A percentile compares a stretch with the other conserved stretches of the same genome.
phyloP scores from a whole-genome alignment of 306 rosid genomes.

The Cucurbita moschata region DNA sequence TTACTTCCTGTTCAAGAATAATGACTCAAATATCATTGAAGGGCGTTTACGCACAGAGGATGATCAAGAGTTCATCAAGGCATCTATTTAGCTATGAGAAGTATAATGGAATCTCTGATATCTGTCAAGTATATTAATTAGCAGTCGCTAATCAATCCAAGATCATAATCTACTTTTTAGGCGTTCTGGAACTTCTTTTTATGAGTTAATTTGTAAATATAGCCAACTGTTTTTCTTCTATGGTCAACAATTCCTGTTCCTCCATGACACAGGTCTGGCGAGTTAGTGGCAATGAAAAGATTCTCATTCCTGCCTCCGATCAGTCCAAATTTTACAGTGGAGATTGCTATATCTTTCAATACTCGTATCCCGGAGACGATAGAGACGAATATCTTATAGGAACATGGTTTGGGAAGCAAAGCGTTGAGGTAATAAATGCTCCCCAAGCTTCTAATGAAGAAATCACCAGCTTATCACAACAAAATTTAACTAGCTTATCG shows the following conservation, averaged over 20 bases:
- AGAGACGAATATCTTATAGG: slow-evolving; percentile 75
- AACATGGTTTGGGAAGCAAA: slow-evolving; percentile 82
- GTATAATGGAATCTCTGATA: not conserved
- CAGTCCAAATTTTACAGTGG: slow-evolving; percentile 85
- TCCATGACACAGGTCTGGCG: slow-evolving; percentile 69
- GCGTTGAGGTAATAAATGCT: slow-evolving; percentile 65
- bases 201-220: not conserved
- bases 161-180: not conserved
- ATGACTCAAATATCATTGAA: not conserved
- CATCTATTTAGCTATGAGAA: not conserved
- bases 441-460: not conserved
- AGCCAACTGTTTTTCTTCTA: slow-evolving; percentile 7
- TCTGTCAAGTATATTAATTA: not conserved
- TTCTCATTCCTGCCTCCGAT: slow-evolving; percentile 57
- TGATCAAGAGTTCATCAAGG: not conserved
- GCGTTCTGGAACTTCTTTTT: not conserved
- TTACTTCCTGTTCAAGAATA: not conserved
- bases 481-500: not conserved
- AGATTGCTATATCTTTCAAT: slow-evolving; percentile 83
- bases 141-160: not conserved
- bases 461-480: not conserved
- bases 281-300: slow-evolving; percentile 66
- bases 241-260: slow-evolving; percentile 17
- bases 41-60: not conserved
- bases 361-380: slow-evolving; percentile 89